Base-by-base conservation (phyloP, 176 grass and related monocot genomes). In the Oryza coarctata region DNA sequence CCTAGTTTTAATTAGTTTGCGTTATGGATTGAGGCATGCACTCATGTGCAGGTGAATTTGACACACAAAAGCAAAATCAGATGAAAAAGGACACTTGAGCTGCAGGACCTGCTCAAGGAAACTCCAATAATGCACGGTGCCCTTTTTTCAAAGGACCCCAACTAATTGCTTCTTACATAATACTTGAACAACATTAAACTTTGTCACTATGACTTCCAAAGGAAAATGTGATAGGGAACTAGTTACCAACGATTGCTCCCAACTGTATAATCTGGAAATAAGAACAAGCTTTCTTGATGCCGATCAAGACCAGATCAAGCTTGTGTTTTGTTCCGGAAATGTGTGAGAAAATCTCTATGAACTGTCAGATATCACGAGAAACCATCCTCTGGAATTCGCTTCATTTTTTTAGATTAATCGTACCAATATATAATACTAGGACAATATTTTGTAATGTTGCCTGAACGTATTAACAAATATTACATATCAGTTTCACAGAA, bases 11-110 rank as follows among this genome's bases (percentile, higher is more conserved):
- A 40, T 74, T 34, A 17, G 23, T 74, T 80, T 69, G 27, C 71
- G 76, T 70, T 82, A 49, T 82, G 36, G 75, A 82, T 87, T 87
- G 71, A 82, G 70, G 78, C 85, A 76, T 87, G 85, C 85, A 87
- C 79, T 87, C 71, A 40, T 87, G 79, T 87, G 85, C 79, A 87
- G 85, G 85, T 87, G 65, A 87, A 76, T 70, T 82, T 87, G 85
- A 77, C 23, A 76, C 78, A 81, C 81, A 34, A 82, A n/a, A 52
- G 79, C 72, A 82, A 82, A 87, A 63, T 75, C 49, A 82, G 78
- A 81, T 87, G 78, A 70, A 87, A 87, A 82, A 50, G 65, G 72
- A 64, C 73, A 62, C 49, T 49, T 81, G 85, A 70, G 72, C 85
- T 76, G 68, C 71, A 76, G 72, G 79, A 82, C 9, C 50, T 76